Evolutionary conservation across 148 eudicot genomes (phyloP).

Genomic region (Camellia granthamiana): DNA sequence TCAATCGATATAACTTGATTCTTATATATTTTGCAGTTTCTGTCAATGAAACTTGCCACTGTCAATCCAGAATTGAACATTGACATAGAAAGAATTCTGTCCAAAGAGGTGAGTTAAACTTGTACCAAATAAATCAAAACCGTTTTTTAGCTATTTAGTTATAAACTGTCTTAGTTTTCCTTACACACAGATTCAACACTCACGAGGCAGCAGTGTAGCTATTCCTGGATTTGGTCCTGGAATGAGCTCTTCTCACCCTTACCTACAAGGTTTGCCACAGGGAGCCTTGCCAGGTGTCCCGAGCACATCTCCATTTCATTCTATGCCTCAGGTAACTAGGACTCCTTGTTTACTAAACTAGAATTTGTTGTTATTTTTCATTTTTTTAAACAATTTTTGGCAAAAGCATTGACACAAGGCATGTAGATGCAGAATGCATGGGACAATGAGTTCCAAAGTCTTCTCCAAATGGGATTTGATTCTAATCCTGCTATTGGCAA

Average conservation of each 20-base stretch:
- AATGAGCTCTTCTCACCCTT: conserved; percentile 54
- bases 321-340: conserved; percentile 59
- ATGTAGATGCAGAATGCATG: conserved; percentile 47
- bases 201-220: conserved; percentile 42
- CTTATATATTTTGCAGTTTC: conserved; percentile 51
- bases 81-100: conserved; percentile 66
- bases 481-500: conserved; percentile 46
- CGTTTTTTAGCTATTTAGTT: not conserved
- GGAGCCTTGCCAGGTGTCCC: conserved; percentile 42
- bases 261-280: conserved; percentile 41
- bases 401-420: not conserved
- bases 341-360: not conserved
- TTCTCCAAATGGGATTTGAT: conserved; percentile 88
- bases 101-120: conserved; percentile 70
- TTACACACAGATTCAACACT: conserved; percentile 49
- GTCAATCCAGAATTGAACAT: conserved; percentile 80
- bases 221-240: conserved; percentile 60
- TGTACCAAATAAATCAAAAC: not conserved
- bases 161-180: conserved; percentile 3
- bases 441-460: conserved; percentile 76
- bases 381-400: no score
- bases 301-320: conserved; percentile 49
- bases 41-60: conserved; percentile 98
- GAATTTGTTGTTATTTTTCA: no score
- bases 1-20: not conserved